Conservation (phyloP, 2,329 filamentous ascomycete species). For the Elsinoe batatas region DNA sequence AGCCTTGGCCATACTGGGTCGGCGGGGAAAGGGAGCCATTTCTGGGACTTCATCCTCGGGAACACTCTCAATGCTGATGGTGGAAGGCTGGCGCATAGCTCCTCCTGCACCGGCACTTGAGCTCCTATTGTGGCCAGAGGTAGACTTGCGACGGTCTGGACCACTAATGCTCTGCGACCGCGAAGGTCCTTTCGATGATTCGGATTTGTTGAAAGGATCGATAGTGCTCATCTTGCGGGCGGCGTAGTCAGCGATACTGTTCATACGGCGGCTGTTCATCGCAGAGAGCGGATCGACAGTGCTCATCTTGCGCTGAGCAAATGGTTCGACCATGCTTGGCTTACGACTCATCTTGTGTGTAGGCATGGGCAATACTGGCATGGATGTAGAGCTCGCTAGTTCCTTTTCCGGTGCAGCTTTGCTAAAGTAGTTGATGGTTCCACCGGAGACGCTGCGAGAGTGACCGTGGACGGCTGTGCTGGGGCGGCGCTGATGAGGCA, state of each 20-base stretch:
- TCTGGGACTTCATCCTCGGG: constrained; percentile 11
- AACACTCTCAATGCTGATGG: background rate
- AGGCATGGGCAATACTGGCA: background rate
- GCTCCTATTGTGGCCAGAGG: background rate
- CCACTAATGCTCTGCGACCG: background rate
- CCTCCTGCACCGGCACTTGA: background rate
- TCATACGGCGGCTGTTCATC: constrained; percentile 5
- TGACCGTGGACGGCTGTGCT: background rate
- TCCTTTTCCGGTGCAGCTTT: background rate
- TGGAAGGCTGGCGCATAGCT: background rate
- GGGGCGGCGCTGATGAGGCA: background rate
- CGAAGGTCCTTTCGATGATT: background rate
- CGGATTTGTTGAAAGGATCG: constrained; percentile 3
- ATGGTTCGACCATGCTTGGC: background rate
- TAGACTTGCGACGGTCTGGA: background rate
- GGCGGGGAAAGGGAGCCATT: background rate
- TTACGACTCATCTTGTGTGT: background rate
- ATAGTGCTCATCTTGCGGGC: constrained; percentile 4
- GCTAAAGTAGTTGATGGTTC: background rate
- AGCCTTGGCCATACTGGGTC: constrained; percentile 3
- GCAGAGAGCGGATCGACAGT: background rate
- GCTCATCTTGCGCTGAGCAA: background rate
- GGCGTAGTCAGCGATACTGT: constrained; percentile 1
- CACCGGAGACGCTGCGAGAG: background rate
- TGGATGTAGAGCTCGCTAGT: background rate